Percentiles rank a stretch among this genome's conserved stretches.
phyloP scores from a whole-genome alignment of 169 alveolate genomes.

The Plasmodium knowlesi region DNA sequence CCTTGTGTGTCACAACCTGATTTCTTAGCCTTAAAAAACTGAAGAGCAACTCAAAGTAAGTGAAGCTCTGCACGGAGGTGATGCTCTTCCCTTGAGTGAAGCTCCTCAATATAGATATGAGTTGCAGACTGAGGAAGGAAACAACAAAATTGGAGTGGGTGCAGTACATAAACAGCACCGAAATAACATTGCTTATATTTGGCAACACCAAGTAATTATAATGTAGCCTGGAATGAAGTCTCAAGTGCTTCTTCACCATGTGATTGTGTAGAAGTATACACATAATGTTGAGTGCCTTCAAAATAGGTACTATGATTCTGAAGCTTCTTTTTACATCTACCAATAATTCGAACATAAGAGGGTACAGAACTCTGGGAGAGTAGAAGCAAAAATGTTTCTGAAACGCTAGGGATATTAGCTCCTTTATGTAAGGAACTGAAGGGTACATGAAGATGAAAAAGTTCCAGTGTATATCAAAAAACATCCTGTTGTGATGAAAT shows the following conservation, averaged over 20 bases:
- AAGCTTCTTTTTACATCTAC: slow-evolving; percentile 35
- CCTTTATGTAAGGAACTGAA: slow-evolving; percentile 35
- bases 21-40: background rate
- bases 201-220: slow-evolving; percentile 68
- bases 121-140: slow-evolving; percentile 68
- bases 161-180: slow-evolving; percentile 52
- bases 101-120: slow-evolving; percentile 27
- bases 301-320: slow-evolving; percentile 6
- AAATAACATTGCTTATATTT: slow-evolving; percentile 31
- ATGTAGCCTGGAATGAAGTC: slow-evolving; percentile 57
- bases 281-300: slow-evolving; percentile 52
- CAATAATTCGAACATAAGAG: slow-evolving; percentile 39
- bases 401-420: slow-evolving; percentile 56
- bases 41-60: slow-evolving; percentile 44
- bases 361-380: slow-evolving; percentile 60
- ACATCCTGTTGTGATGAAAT: slow-evolving; percentile 12
- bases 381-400: slow-evolving; percentile 49
- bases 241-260: slow-evolving; percentile 47
- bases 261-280: slow-evolving; percentile 58
- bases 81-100: slow-evolving; percentile 56
- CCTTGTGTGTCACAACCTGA: background rate
- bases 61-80: slow-evolving; percentile 1
- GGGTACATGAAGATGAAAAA: slow-evolving; percentile 57
- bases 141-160: slow-evolving; percentile 33
- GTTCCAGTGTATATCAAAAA: slow-evolving; percentile 38